These are phyloP conservation scores for Echria macrotheca DNA, from an alignment of 495 filamentous ascomycete species.

Conservation along the genomic window DNA sequence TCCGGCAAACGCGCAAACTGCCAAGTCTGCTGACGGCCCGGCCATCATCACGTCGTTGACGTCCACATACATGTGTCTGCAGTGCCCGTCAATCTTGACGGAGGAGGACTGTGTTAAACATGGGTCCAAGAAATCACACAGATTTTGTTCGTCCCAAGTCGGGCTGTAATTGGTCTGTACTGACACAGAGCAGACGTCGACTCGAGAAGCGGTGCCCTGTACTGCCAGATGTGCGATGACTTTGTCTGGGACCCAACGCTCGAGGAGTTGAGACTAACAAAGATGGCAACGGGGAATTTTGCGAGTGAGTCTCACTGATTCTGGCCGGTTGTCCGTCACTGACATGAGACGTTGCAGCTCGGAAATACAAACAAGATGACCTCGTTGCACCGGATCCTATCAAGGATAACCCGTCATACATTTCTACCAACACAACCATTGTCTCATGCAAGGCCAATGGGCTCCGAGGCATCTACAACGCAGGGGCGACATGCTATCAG, in stretches of 20 bases:
- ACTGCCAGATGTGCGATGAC: conserved; percentile 78
- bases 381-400: conserved; percentile 43
- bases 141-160: conserved; percentile 53
- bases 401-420: conserved; percentile 55
- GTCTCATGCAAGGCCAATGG: conserved; percentile 66
- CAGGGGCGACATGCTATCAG: conserved; percentile 91
- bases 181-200: conserved; percentile 62
- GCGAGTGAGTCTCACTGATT: conserved; percentile 22
- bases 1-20: conserved; percentile 45
- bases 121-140: conserved; percentile 52
- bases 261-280: conserved; percentile 61
- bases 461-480: conserved; percentile 86
- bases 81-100: conserved; percentile 56
- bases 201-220: conserved; percentile 67
- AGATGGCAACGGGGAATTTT: conserved; percentile 50
- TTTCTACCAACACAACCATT: conserved; percentile 53
- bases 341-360: conserved; percentile 26
- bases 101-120: conserved; percentile 54
- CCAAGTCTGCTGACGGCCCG: conserved; percentile 35
- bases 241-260: conserved; percentile 83
- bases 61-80: conserved; percentile 63
- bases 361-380: conserved; percentile 59
- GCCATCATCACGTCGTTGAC: conserved; percentile 45
- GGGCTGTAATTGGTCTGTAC: not conserved
- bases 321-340: too few species aligned